phyloP scores from a whole-genome alignment of 169 alveolate species.

The Plasmodium fragile region DNA sequence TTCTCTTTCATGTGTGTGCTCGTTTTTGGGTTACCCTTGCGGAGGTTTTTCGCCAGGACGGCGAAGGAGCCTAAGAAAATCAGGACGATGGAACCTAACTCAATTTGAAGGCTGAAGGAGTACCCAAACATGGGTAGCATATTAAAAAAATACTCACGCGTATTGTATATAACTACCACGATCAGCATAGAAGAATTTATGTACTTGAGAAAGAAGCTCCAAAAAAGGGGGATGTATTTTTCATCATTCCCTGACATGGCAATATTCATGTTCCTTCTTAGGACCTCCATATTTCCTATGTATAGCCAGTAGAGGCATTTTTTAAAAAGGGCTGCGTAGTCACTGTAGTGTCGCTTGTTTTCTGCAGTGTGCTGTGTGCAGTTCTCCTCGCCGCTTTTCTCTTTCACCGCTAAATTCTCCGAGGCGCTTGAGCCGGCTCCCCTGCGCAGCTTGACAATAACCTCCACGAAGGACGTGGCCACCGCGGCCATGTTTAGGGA shows the following conservation, averaged over 20 bases:
- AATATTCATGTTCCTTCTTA: slow-evolving; percentile 50
- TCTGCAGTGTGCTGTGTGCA: background rate
- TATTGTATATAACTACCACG: slow-evolving; percentile 26
- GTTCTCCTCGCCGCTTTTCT: background rate
- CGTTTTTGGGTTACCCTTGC: slow-evolving; percentile 1
- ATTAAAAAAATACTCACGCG: slow-evolving; percentile 39
- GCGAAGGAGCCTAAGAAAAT: slow-evolving; percentile 18
- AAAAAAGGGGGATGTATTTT: slow-evolving; percentile 59
- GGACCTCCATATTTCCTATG: slow-evolving; percentile 51
- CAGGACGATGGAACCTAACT: slow-evolving; percentile 14
- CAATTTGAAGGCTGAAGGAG: slow-evolving; percentile 43
- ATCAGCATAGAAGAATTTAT: slow-evolving; percentile 57
- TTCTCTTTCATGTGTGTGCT: no score
- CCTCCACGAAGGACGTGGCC: slow-evolving; percentile 25
- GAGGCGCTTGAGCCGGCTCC: background rate
- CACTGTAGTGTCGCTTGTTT: background rate
- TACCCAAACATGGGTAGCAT: slow-evolving; percentile 15
- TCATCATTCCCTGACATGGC: slow-evolving; percentile 69
- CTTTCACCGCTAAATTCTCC: background rate
- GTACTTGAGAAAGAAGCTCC: slow-evolving; percentile 56
- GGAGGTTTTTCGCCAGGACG: slow-evolving; percentile 3
- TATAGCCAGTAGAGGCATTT: slow-evolving; percentile 72
- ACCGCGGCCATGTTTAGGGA: slow-evolving; percentile 21
- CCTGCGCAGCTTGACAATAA: slow-evolving; percentile 1
- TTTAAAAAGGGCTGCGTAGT: slow-evolving; percentile 19